Evolutionary conservation across 2,329 filamentous ascomycete species (phyloP).

Genomic region (Penicillium sp.): DNA sequence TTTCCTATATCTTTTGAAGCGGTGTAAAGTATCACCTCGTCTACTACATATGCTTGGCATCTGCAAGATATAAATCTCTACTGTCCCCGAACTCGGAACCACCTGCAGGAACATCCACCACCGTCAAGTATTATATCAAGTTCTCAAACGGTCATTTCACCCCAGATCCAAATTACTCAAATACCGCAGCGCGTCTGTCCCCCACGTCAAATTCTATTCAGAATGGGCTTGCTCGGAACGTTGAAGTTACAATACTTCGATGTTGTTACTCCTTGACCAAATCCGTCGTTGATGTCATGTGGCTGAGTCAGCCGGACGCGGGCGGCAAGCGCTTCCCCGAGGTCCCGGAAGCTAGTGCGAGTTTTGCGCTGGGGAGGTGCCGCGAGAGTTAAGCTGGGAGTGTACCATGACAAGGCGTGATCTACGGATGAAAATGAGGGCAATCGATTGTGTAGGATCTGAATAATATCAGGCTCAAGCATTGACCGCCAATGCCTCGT

Average conservation of each 20-base stretch:
- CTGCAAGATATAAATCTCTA: neutral
- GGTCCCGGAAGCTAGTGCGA: slow-evolving; percentile 27
- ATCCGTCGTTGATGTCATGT: slow-evolving; percentile 20
- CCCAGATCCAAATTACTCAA: neutral
- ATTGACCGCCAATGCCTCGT: slow-evolving; percentile 19
- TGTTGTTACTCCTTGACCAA: neutral
- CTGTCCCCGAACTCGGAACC: neutral
- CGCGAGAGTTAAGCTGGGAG: slow-evolving; percentile 13
- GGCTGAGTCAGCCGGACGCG: slow-evolving; percentile 27
- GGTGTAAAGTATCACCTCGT: too few relatives aligned
- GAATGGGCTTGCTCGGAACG: neutral
- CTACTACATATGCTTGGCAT: neutral
- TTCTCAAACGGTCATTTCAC: neutral
- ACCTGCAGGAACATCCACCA: neutral
- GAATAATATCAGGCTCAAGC: slow-evolving; percentile 3
- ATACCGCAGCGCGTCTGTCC: neutral
- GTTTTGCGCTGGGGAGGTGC: slow-evolving; percentile 22
- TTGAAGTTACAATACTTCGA: neutral
- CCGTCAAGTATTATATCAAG: neutral
- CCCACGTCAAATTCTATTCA: neutral
- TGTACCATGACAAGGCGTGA: neutral
- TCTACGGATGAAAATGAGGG: slow-evolving; percentile 3
- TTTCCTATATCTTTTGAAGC: too few relatives aligned
- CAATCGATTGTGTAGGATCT: neutral
- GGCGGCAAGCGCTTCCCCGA: slow-evolving; percentile 28